Base-by-base conservation (phyloP, 2,329 filamentous ascomycete genomes). In the Fusarium sacchari region DNA sequence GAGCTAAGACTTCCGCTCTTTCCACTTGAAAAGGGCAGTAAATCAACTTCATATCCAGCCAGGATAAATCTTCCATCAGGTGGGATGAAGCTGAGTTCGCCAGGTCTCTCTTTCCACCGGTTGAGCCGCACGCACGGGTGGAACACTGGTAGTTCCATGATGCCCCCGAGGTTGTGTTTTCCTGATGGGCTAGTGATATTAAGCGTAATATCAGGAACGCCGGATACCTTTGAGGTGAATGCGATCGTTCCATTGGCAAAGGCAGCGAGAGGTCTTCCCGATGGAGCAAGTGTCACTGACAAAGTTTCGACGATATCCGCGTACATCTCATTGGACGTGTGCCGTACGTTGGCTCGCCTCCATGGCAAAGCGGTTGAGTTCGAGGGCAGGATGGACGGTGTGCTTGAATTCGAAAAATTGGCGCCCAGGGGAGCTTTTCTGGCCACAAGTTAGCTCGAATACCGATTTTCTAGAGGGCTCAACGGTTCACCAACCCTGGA, bases 291-390 rank as follows among this genome's bases (percentile, higher is more conserved):
- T 0, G 93, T 97, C 44, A 98, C 94, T 3, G 91, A 90, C 1
- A 99, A 86, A 3, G 94, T 94, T 84, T 99, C 96, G 69, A 99
- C 91, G 18, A 99, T 91, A 81, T 99, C 96, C 64, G 97, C 96
- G 81, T 98, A 98, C 75, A 99, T 88, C 82, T 99, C 96, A 82
- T 98, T 99, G 62, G 94, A 97, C 8, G 96, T 98, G 82, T 99
- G 96, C 22, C 95, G 89, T 60, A 99, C 96, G 78, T 97, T 97
- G 43, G 94, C 91, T 69, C 95, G 88, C 70, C 96, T 90, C 96
- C 96, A 99, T 3, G 95, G 95, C 44, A 98, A 78, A 13, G 89
- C 86, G 1, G 88, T 86, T 2, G 85, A 85, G 74, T 85, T 88
- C 22, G 86, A 81, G 24, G 84, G 74, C 20, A 84, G 69, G 13